Percentiles rank a stretch among this genome's conserved stretches.
These are phyloP conservation scores for Pistacia atlantica DNA, from an alignment of 345 rosid species.

Conservation along the genomic window DNA sequence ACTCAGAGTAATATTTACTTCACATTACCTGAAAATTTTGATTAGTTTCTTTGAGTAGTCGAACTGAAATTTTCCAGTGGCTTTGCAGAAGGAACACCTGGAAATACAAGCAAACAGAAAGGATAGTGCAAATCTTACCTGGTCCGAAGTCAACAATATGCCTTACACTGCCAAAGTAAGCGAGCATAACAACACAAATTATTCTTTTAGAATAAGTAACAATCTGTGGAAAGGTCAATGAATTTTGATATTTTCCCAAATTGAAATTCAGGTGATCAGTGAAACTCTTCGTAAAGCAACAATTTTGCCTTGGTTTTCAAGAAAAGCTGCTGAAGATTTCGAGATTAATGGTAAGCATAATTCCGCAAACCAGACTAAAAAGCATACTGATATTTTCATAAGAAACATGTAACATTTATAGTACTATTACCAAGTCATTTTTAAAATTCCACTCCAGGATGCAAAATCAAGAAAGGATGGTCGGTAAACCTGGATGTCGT, in stretches of 20 bases:
- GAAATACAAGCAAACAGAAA: conserved; percentile 42
- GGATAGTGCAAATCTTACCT: conserved; percentile 39
- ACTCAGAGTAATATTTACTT: conserved; percentile 43
- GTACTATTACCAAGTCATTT: neutral
- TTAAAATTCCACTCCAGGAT: conserved; percentile 38
- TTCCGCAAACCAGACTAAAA: neutral
- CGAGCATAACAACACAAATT: neutral
- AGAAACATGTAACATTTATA: neutral
- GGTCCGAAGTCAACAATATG: conserved; percentile 65
- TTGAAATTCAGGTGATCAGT: conserved; percentile 46
- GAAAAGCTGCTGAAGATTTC: conserved; percentile 69
- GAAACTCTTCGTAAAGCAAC: conserved; percentile 69
- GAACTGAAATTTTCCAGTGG: conserved; percentile 3
- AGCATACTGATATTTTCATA: neutral
- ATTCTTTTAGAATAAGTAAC: neutral
- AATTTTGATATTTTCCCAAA: neutral
- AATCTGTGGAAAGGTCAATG: neutral
- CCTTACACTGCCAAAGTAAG: conserved; percentile 61
- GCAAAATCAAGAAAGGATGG: conserved; percentile 59
- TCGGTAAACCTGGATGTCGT: conserved; percentile 72
- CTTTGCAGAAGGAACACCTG: conserved; percentile 54
- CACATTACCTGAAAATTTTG: neutral
- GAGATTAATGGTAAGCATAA: conserved; percentile 50
- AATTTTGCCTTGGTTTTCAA: conserved; percentile 62
- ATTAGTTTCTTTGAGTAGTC: neutral